Evolutionary conservation across 2,329 filamentous ascomycete species (phyloP), one percentile per base, ranked within the genome.

Genomic region (Aaosphaeria arxii): DNA sequence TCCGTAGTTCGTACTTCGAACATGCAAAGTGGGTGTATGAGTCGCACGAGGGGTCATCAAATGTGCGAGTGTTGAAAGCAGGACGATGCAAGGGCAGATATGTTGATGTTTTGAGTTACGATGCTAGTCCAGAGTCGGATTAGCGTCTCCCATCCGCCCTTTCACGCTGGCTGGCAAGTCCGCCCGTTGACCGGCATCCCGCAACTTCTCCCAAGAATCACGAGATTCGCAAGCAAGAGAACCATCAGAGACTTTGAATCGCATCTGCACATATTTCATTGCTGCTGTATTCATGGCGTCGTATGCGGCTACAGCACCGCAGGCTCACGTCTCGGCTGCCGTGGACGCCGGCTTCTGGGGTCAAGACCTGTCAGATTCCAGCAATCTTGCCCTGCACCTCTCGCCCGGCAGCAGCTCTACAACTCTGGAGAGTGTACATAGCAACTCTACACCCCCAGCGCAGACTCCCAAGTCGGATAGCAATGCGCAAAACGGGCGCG

Each of bases 291-390:
- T 53, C 44, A 67, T 66, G 64, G 49, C 62, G 28, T 60, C 63
- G 57, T 53, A 61, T 33, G 53, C 55, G 40, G 55, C 62, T 46
- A 47, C 56, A 42, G 53, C 57, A 51, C 51, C 56, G 45, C 58
- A 57, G 44, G 51, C 59, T 46, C 52, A 56, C 48, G 50, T 56
- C 50, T 58, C 61, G 55, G 59, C 56, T 58, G 59, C 53, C 45
- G 62, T 61, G 54, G 62, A 67, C 63, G 58, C 63, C 56, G 57
- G 58, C 42, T 66, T 61, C 53, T 69, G 66, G 66, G 51, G 52
- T 44, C 57, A 63, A 48, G 51, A 63, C 49, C 54, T 58, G 17
- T 55, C 58, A 29, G 60, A 64, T 51, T 59, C 59, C 32, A 56
- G 56, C 40, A 55, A 55, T 39, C 57, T 60, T 43, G 58, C 60